Conservation (phyloP, 257 asterid species). For the Petrea volubilis region DNA sequence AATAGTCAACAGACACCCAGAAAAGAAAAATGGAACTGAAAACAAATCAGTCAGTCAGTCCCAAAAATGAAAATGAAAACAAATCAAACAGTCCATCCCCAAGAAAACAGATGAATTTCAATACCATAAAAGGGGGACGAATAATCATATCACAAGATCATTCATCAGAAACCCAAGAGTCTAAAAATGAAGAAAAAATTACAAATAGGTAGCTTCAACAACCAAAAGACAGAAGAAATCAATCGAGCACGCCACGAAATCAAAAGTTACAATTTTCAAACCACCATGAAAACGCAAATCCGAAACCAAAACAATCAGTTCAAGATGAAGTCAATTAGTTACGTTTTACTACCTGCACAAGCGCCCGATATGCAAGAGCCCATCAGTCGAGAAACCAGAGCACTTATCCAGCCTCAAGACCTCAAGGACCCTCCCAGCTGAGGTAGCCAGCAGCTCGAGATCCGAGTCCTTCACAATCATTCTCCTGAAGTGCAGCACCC, state of each 20-base stretch:
- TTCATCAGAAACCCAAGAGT: not conserved
- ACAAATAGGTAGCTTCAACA: not conserved
- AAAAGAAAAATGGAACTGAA: too few species aligned
- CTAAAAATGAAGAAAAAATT: not conserved
- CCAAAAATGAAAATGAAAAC: not conserved
- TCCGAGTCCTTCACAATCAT: conserved; percentile 81
- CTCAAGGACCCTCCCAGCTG: conserved; percentile 41
- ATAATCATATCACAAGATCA: not conserved
- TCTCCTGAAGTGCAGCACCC: conserved; percentile 68
- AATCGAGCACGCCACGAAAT: not conserved
- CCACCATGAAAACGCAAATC: not conserved
- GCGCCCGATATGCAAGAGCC: conserved; percentile 50
- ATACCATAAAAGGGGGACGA: not conserved
- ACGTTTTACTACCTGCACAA: conserved; percentile 54
- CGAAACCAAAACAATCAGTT: not conserved
- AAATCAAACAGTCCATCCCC: too few species aligned
- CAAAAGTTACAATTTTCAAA: not conserved
- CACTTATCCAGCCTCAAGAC: conserved; percentile 79
- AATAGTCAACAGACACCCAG: too few species aligned
- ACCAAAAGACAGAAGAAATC: not conserved
- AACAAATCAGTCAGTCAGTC: not conserved
- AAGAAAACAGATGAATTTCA: too few species aligned
- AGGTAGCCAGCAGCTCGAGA: conserved; percentile 51
- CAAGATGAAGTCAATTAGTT: not conserved
- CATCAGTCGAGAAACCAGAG: conserved; percentile 81